These are phyloP conservation scores for Pyrenophora teres DNA, from an alignment of 2,329 filamentous ascomycete genomes.

Conservation along the genomic window DNA sequence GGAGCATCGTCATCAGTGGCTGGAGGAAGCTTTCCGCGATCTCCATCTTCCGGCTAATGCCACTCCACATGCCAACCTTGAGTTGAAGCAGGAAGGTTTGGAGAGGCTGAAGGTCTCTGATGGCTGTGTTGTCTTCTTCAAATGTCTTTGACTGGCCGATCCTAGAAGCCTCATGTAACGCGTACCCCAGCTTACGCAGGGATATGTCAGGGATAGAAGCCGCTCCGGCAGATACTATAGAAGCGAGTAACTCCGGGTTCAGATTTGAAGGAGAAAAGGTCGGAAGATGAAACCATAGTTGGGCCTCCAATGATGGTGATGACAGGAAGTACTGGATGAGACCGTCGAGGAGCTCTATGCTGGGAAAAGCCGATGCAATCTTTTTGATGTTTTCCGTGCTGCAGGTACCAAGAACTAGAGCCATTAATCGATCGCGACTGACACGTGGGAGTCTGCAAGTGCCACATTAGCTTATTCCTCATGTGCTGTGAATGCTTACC, in stretches of 20 bases:
- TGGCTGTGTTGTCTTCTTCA: conserved; percentile 56
- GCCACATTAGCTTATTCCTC: neutral
- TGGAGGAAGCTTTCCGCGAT: conserved; percentile 63
- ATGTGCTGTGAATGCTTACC: neutral
- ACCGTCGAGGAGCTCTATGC: conserved; percentile 63
- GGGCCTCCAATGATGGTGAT: conserved; percentile 61
- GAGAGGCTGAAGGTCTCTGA: conserved; percentile 57
- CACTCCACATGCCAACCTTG: conserved; percentile 63
- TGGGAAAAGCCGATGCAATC: conserved; percentile 66
- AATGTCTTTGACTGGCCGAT: conserved; percentile 49
- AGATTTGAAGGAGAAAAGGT: conserved; percentile 62
- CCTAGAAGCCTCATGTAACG: conserved; percentile 55
- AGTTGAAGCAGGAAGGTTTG: conserved; percentile 58
- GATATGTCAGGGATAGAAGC: conserved; percentile 60
- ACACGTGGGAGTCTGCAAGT: conserved; percentile 40
- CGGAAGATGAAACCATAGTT: conserved; percentile 65
- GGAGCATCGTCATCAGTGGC: conserved; percentile 60
- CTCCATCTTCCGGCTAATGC: conserved; percentile 63
- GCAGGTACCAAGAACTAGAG: conserved; percentile 65
- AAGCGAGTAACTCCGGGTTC: conserved; percentile 63
- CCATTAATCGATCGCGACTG: conserved; percentile 64
- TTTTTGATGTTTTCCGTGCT: conserved; percentile 55
- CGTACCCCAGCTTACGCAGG: conserved; percentile 64
- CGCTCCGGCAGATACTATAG: conserved; percentile 65
- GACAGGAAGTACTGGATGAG: conserved; percentile 66